Percentiles rank a stretch among this genome's conserved stretches.
These are phyloP conservation scores for Tulasnella sp. DNA, from an alignment of 768 basidiomycete genomes.

Conservation along the genomic window DNA sequence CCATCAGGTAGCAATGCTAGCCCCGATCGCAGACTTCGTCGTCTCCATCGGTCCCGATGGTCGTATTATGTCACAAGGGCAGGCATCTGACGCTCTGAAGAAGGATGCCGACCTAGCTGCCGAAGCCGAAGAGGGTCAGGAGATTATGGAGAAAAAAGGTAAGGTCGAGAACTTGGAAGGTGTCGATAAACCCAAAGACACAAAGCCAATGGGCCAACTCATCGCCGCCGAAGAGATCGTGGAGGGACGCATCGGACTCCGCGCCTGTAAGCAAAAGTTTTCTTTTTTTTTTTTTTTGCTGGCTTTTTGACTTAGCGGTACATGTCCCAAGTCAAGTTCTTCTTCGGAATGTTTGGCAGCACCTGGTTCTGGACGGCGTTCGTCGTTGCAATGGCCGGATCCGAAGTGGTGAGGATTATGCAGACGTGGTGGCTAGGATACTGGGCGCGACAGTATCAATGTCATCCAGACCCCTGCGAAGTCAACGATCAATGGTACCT, in stretches of 20 bases:
- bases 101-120: conserved; percentile 46
- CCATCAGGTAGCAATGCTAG: conserved; percentile 58
- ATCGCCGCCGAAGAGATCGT: conserved; percentile 66
- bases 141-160: conserved; percentile 42
- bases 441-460: conserved; percentile 34
- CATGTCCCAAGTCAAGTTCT: conserved; percentile 44
- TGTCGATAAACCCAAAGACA: conserved; percentile 33
- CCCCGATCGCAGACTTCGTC: conserved; percentile 59
- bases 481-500: conserved; percentile 52
- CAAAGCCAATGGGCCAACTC: conserved; percentile 56
- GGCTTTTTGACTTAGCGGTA: not conserved
- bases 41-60: conserved; percentile 62
- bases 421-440: conserved; percentile 54
- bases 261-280: conserved; percentile 44
- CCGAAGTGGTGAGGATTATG: conserved; percentile 38
- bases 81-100: conserved; percentile 53
- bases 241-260: conserved; percentile 61
- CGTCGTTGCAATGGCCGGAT: conserved; percentile 36
- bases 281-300: not conserved
- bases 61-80: conserved; percentile 53
- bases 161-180: conserved; percentile 43
- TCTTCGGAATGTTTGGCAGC: conserved; percentile 42
- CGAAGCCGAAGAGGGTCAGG: conserved; percentile 40
- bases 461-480: conserved; percentile 40
- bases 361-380: conserved; percentile 44